Conservation (phyloP, 192 early-diverging fungal genomes). For the Chytriomyces confervae region DNA sequence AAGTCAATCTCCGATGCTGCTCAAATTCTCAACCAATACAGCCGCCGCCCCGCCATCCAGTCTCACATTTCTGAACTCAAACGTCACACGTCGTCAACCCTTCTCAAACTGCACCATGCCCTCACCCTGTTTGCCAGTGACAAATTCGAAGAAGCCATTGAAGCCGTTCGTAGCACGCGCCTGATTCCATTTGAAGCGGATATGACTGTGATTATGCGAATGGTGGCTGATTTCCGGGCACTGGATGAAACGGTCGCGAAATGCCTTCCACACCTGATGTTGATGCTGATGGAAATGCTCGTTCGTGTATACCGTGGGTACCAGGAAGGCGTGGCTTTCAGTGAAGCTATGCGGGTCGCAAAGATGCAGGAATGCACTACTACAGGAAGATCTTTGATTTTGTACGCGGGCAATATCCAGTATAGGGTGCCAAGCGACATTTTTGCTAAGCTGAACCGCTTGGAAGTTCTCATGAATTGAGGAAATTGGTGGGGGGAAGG, state of each 20-base stretch:
- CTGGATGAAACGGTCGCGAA: slow-evolving; percentile 73
- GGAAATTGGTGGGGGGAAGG: background rate
- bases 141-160: background rate
- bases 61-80: background rate
- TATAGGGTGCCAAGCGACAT: slow-evolving; percentile 85
- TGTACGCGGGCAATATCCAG: slow-evolving; percentile 85
- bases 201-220: slow-evolving; percentile 58
- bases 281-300: slow-evolving; percentile 74
- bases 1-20: background rate
- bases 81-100: background rate
- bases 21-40: slow-evolving; percentile 16
- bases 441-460: slow-evolving; percentile 77
- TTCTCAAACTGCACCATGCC: slow-evolving; percentile 1
- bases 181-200: slow-evolving; percentile 71
- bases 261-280: slow-evolving; percentile 77
- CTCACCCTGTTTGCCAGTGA: background rate
- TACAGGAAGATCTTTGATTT: slow-evolving; percentile 71
- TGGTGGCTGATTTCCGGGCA: slow-evolving; percentile 66
- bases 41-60: slow-evolving; percentile 1
- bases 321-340: slow-evolving; percentile 25
- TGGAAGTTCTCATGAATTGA: slow-evolving; percentile 67
- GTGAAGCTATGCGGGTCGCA: slow-evolving; percentile 35
- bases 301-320: slow-evolving; percentile 66
- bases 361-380: slow-evolving; percentile 61
- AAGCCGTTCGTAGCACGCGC: slow-evolving; percentile 12